phyloP scores from a whole-genome alignment of 352 stramenopile genomes.

The Globisporangium iwayamae region DNA sequence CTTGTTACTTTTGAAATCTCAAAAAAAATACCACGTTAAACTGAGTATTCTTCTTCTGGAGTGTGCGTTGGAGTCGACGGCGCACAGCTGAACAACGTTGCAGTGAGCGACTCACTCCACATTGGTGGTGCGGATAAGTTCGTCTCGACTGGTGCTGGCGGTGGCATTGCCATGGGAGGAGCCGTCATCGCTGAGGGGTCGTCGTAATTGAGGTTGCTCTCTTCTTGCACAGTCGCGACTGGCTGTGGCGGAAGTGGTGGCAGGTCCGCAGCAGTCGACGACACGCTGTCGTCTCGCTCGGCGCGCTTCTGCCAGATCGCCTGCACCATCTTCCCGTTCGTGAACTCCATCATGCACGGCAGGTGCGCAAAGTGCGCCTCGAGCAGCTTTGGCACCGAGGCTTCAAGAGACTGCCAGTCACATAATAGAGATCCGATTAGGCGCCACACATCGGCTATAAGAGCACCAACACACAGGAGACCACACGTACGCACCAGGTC shows the following conservation, averaged over 20 bases:
- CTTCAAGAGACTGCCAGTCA: constrained; percentile 40
- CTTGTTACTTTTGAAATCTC: too few species aligned
- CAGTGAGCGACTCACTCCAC: neutral
- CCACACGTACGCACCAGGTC: constrained; percentile 42
- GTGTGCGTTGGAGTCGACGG: neutral
- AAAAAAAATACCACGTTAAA: too few species aligned
- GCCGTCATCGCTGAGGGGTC: neutral
- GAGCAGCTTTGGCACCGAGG: constrained; percentile 61
- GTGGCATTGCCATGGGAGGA: neutral
- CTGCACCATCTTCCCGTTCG: constrained; percentile 55
- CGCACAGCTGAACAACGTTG: neutral
- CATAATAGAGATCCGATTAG: constrained; percentile 1
- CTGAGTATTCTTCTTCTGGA: neutral
- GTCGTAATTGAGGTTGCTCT: neutral
- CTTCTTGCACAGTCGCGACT: neutral
- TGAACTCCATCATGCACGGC: constrained; percentile 61
- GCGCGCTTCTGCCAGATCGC: constrained; percentile 60
- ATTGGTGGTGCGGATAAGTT: neutral
- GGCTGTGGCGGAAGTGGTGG: constrained; percentile 1
- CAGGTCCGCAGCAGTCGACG: neutral
- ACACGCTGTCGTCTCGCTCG: constrained; percentile 30
- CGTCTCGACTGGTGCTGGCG: neutral
- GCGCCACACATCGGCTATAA: neutral
- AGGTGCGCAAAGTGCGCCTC: constrained; percentile 62
- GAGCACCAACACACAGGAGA: neutral